Base-by-base conservation (phyloP, 768 basidiomycete species). In the Phlebiopsis gigantea region DNA sequence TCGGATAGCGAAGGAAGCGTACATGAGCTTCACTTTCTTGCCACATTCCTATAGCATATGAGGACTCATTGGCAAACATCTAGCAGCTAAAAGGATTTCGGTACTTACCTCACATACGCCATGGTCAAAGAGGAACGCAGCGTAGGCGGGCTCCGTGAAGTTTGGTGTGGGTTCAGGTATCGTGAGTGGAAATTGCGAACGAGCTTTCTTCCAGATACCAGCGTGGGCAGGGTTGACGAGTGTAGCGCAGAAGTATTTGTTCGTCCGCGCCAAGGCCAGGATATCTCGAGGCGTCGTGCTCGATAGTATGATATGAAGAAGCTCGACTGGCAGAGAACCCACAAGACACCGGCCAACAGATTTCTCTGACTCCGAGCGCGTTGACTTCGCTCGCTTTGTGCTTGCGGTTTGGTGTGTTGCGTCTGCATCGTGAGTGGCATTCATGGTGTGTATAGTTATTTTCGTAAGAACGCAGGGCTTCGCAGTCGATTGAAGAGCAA, bases 301-400 rank as follows among this genome's bases (percentile, higher is more conserved):
- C 6, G 80, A 66, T 19, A 88, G 76, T 47, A 88, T 77, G 62
- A 87, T 85, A 3, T 81, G 79, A 5, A 88, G 65, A 14, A 90
- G 72, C 62, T 90, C 88, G 41, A 84, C 65, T 10, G 88, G 87
- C 4, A 88, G 22, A 1, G 25, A 19, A 4, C 17, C 46, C 2
- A 69, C 46, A 12, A 53, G 43, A 31, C 61, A 61, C 22, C 30
- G 34, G 2, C 6, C 19, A 3, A 29, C 9, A 10, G 3, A 4
- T 12, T 22, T 17, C 1, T 30, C 34, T 2, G 30, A 29, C 26
- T 46, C 15, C 29, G 1, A 6, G 21, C 19, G 54, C 28, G 12
- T 29, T 5, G 44, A 24, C 26, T 28, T 44, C 29, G 28, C 25
- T 15, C 26, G 41, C 9, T 26, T 30, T n/a, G 5, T 22, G 46